Percentiles rank a stretch among this genome's conserved stretches.
These are phyloP conservation scores for Termitomyces eurrhizus DNA, from an alignment of 768 basidiomycete genomes.

Conservation along the genomic window DNA sequence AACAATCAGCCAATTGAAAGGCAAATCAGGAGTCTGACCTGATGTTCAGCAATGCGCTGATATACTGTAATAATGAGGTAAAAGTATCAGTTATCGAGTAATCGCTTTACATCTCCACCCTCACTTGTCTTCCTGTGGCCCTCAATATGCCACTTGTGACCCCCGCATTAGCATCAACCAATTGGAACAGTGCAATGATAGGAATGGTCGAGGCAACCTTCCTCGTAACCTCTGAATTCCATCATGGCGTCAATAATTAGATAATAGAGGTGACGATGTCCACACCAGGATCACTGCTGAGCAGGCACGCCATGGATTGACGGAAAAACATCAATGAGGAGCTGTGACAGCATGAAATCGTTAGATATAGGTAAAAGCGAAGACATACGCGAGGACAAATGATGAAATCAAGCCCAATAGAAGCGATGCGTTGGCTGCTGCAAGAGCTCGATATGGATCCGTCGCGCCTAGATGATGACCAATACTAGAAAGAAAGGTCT, in stretches of 20 bases:
- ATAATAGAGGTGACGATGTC: neutral
- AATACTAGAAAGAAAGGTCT: constrained; percentile 1
- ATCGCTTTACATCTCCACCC: constrained; percentile 15
- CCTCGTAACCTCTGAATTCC: neutral
- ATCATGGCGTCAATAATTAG: neutral
- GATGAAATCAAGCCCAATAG: neutral
- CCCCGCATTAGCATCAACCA: neutral
- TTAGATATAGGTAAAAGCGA: too few species aligned
- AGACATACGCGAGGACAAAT: neutral
- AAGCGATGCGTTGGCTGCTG: neutral
- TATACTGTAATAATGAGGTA: neutral
- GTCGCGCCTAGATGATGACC: constrained; percentile 10
- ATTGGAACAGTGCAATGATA: neutral
- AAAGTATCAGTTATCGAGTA: neutral
- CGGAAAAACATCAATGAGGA: neutral
- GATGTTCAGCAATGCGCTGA: neutral
- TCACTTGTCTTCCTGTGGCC: constrained; percentile 21
- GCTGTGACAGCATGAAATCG: neutral
- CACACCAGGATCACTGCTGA: neutral
- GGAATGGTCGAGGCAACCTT: neutral
- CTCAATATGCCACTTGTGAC: neutral
- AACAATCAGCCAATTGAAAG: neutral
- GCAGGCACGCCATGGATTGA: neutral
- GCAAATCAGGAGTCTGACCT: neutral
- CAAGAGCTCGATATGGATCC: constrained; percentile 3